Base-by-base conservation (phyloP, 768 basidiomycete genomes). In the Leccinellum rugosiceps region DNA sequence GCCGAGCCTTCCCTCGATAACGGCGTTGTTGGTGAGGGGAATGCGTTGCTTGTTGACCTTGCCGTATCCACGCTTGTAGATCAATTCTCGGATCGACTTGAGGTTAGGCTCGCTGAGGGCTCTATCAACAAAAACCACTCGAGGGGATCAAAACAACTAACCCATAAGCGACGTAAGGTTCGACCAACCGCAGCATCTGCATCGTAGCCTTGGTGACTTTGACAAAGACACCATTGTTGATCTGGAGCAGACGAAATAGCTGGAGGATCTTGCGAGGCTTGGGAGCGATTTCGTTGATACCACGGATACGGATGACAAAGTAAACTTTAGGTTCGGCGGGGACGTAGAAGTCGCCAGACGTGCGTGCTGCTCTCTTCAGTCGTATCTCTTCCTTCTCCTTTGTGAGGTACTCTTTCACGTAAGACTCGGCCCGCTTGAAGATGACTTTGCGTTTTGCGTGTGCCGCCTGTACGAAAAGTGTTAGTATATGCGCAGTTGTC, bases 31-130 rank as follows among this genome's bases (percentile, higher is more conserved):
- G 67, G 87, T 77, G 61, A 99, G 86, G 61, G 97, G 95, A 70
- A 99, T 90, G 73, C 97, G 90, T 76, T 98, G 95, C 79, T 93
- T 96, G 83, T 93, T 75, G 75, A 98, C 87, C 81, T 98, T 98
- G 74, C 96, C 97, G 72, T 98, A 98, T 56, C 97, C 97, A 63
- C 97, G 93, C 84, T 99, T 99, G 89, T 98, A 98, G 78, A 98
- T 87, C 63, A 99, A 79, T 75, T 97, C 94, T 63, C 96, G 94
- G 72, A 98, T 87, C 43, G 94, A 87, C 76, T 98, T 98, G 68
- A 98, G 80, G 80, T 98, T 98, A 57, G 94, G 91, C 77, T 96
- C 94, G 77, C 93, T 94, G 61, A 5, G 11, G 13, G 14, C 48
- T 38, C 9, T 26, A 26, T 67, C 49, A 64, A 50, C 28, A 45